Percentiles rank a stretch among this genome's conserved stretches.
These are phyloP conservation scores for Didymella segeticola DNA, from an alignment of 2,329 filamentous ascomycete species.

Conservation along the genomic window DNA sequence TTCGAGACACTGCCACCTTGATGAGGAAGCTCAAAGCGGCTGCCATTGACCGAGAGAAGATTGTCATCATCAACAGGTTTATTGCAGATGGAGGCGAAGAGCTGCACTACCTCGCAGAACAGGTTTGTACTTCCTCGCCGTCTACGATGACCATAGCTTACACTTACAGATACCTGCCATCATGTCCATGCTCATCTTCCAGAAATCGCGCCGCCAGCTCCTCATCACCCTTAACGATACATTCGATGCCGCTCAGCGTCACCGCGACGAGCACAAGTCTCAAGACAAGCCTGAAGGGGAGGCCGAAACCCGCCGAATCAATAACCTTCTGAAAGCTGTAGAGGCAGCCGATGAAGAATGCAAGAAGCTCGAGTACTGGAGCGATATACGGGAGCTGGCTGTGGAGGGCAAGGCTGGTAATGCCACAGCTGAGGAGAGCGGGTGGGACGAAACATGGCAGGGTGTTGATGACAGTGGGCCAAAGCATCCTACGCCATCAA, in stretches of 20 bases:
- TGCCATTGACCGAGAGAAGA: slow-evolving; percentile 88
- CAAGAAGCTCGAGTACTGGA: slow-evolving; percentile 84
- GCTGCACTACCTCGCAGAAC: slow-evolving; percentile 73
- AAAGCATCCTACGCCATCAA: slow-evolving; percentile 29
- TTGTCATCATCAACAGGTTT: slow-evolving; percentile 82
- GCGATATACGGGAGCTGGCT: slow-evolving; percentile 63
- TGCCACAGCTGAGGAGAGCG: slow-evolving; percentile 40
- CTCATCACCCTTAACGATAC: slow-evolving; percentile 69
- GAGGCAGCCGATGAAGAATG: slow-evolving; percentile 82
- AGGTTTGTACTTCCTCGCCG: slow-evolving; percentile 46
- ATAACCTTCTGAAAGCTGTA: slow-evolving; percentile 76
- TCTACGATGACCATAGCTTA: slow-evolving; percentile 20
- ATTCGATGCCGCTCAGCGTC: slow-evolving; percentile 61
- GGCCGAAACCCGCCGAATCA: slow-evolving; percentile 60
- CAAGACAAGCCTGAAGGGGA: slow-evolving; percentile 54
- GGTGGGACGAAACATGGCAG: slow-evolving; percentile 49
- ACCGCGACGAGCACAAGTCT: slow-evolving; percentile 56
- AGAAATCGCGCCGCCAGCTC: slow-evolving; percentile 81
- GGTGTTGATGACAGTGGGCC: slow-evolving; percentile 48
- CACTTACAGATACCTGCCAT: slow-evolving; percentile 40
- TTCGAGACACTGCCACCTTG: slow-evolving; percentile 71
- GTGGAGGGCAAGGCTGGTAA: slow-evolving; percentile 46
- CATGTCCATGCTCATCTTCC: slow-evolving; percentile 81
- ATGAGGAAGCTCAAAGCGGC: slow-evolving; percentile 71
- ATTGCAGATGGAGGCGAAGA: slow-evolving; percentile 75